phyloP scores from a whole-genome alignment of 805 yeast species.

The Alloascoidea africana region DNA sequence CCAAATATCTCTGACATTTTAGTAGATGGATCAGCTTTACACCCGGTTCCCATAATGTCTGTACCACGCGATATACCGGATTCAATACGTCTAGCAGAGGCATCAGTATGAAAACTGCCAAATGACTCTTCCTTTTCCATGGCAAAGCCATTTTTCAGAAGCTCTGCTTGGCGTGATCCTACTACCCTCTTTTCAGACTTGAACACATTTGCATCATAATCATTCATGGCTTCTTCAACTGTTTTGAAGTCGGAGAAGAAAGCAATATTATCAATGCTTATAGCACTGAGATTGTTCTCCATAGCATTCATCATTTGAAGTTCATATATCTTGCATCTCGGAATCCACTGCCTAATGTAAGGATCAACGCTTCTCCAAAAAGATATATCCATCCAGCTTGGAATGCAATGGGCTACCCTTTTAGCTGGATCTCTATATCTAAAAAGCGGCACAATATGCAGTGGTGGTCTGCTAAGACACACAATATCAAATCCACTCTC shows the following conservation, averaged over 20 bases:
- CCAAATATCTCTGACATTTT: not conserved
- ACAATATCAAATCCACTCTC: conserved; percentile 84
- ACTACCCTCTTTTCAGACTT: no score
- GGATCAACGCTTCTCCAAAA: conserved; percentile 58
- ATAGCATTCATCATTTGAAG: conserved; percentile 96
- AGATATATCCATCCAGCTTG: conserved; percentile 91
- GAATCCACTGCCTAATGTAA: conserved; percentile 52
- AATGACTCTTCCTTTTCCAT: no score
- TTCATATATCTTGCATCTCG: conserved; percentile 87
- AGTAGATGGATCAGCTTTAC: not conserved
- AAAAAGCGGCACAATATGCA: conserved; percentile 84
- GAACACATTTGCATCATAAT: not conserved
- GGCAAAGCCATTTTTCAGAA: no score
- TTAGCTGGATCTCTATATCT: conserved; percentile 30
- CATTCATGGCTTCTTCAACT: not conserved
- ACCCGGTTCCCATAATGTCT: no score
- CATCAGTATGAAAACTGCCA: no score
- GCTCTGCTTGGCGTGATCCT: no score
- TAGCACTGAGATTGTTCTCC: conserved; percentile 72
- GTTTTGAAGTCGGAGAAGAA: not conserved
- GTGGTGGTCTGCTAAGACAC: conserved; percentile 79
- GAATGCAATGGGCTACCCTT: conserved; percentile 49
- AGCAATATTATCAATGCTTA: conserved; percentile 45
- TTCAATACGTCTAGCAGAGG: no score
- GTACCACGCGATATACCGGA: no score